Base-by-base conservation (phyloP, 2,329 filamentous ascomycete species). In the Alternaria panax region DNA sequence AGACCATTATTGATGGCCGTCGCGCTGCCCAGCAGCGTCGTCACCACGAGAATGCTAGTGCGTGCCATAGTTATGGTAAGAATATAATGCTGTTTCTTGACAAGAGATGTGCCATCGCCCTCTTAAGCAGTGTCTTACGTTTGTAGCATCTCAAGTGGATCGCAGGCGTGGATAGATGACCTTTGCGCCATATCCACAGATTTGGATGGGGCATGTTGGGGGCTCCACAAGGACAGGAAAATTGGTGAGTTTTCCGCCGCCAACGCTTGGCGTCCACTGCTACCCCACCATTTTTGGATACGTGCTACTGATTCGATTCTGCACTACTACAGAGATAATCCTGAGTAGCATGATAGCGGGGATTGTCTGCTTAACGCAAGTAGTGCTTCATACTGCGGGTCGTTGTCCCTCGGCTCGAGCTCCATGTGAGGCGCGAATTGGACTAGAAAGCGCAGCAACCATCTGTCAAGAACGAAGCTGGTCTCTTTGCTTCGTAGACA, bases 391-490 rank as follows among this genome's bases (percentile, higher is more conserved):
- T 70, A 70, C 27, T 70, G 61, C 14, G 68, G 66, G 38, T 70
- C 68, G 28, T 70, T 69, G 34, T 70, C 68, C 42, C 68, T 63
- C 53, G 68, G 68, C 55, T 70, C 68, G 24, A 66, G 65, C 54
- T 70, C 68, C 65, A 70, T 67, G 25, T 70, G 68, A 53, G 68
- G 68, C 5, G 68, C 66, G 51, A 70, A 70, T 24, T 70, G 68
- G 12, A 70, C 66, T 20, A 70, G 57, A 56, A 70, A 70, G 41
- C 68, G 66, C 46, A 70, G 32, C 38, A 70, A 47, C 68, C 68
- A 70, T 45, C 68, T 59, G 51, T 70, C 68, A 28, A 70, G 52
- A 47, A 70, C 66, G 27, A 70, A 70, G 51, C 68, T 70, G 1
- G 68, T 70, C n/a, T 70, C 68, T 47, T 68, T 70, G 36, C 66